phyloP scores from a whole-genome alignment of 2,329 filamentous ascomycete species.

The Cladosporium austrohemisphaericum region DNA sequence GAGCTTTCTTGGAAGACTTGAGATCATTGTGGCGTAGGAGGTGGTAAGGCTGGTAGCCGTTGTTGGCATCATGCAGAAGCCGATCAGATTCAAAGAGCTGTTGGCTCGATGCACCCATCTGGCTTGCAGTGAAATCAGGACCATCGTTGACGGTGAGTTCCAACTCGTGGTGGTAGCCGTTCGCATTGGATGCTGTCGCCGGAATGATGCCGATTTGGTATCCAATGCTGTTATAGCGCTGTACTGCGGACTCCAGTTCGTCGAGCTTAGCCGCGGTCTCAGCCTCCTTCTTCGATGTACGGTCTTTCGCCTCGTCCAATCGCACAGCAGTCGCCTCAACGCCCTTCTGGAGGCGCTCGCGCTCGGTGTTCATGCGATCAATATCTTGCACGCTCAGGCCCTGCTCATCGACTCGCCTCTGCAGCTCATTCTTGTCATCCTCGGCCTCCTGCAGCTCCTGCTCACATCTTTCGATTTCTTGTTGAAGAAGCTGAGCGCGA shows the following conservation, averaged over 20 bases:
- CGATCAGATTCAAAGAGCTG: conserved; percentile 62
- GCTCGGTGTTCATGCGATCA: conserved; percentile 95
- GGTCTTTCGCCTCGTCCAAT: conserved; percentile 80
- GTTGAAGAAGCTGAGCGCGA: conserved; percentile 75
- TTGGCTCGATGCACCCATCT: conserved; percentile 43
- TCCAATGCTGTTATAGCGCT: conserved; percentile 87
- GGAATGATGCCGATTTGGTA: conserved; percentile 94
- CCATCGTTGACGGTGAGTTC: conserved; percentile 74
- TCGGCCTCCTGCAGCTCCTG: conserved; percentile 75
- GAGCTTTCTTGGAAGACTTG: conserved; percentile 75
- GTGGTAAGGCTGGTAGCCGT: conserved; percentile 85
- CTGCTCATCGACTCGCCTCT: conserved; percentile 83
- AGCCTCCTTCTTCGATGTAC: conserved; percentile 79
- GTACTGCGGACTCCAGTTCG: conserved; percentile 84
- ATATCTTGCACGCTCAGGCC: conserved; percentile 98
- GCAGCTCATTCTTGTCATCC: conserved; percentile 72
- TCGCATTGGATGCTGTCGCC: conserved; percentile 75
- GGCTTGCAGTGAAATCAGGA: conserved; percentile 64
- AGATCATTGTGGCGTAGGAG: conserved; percentile 87
- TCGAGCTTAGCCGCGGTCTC: conserved; percentile 83
- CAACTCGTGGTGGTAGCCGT: conserved; percentile 80
- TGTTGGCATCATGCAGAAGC: conserved; percentile 73
- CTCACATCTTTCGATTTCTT: conserved; percentile 76
- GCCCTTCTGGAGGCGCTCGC: conserved; percentile 85
- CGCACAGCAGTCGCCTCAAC: conserved; percentile 72